A percentile compares a stretch with the other conserved stretches of the same genome.
Conservation (phyloP, 163 green algal genomes). For the Prototheca stagnorum region DNA sequence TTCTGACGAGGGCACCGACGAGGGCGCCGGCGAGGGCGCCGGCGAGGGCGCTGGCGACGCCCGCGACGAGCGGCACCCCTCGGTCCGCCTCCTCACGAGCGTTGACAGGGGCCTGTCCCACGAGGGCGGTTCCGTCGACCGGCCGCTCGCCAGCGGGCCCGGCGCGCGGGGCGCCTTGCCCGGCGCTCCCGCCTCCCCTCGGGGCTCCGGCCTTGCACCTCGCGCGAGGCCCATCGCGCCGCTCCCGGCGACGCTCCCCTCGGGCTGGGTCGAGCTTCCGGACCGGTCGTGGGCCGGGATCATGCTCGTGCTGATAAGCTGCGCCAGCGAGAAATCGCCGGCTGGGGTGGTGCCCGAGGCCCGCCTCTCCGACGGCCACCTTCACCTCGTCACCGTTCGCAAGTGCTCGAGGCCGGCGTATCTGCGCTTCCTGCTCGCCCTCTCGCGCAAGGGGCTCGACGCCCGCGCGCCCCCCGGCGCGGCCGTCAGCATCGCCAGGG, state of each 20-base stretch:
- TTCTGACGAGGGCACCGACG: too few relatives aligned
- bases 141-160: too few relatives aligned
- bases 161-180: too few relatives aligned
- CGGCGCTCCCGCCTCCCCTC: too few relatives aligned
- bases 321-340: conserved; percentile 52
- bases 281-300: conserved; percentile 45
- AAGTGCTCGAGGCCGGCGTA: conserved; percentile 39
- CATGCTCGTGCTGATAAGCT: conserved; percentile 59
- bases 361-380: conserved; percentile 57
- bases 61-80: too few relatives aligned
- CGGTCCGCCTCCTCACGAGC: too few relatives aligned
- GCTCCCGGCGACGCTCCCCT: background rate
- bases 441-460: conserved; percentile 28
- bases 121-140: too few relatives aligned
- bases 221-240: too few relatives aligned
- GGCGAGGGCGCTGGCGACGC: too few relatives aligned
- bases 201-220: too few relatives aligned
- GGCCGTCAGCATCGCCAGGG: conserved; percentile 13
- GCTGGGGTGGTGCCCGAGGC: conserved; percentile 35
- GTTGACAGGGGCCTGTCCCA: too few relatives aligned
- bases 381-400: conserved; percentile 56
- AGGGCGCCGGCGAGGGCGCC: too few relatives aligned
- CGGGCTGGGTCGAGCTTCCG: background rate
- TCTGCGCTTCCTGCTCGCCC: conserved; percentile 47
- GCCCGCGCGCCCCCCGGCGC: conserved; percentile 26